These are phyloP conservation scores for Melaleuca quinquenervia DNA, from an alignment of 345 rosid genomes.

Conservation along the genomic window DNA sequence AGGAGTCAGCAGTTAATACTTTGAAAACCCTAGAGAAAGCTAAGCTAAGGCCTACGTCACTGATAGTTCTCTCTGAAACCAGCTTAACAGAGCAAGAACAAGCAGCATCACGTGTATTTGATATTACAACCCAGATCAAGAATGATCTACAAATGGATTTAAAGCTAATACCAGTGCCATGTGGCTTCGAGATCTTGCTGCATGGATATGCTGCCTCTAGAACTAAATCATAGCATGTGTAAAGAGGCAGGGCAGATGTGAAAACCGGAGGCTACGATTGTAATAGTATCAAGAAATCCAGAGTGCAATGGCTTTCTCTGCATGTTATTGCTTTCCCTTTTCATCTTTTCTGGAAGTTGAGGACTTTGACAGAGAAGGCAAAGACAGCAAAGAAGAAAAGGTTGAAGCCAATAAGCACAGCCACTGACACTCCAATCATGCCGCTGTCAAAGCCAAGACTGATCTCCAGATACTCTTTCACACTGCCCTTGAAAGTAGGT, in stretches of 20 bases:
- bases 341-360: constrained; percentile 81
- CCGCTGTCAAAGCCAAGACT: constrained; percentile 32
- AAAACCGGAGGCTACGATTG: background rate
- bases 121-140: background rate
- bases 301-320: background rate
- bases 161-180: background rate
- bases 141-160: background rate
- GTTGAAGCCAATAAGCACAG: constrained; percentile 39
- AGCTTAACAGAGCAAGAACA: background rate
- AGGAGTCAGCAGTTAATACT: background rate
- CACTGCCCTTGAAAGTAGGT: constrained; percentile 42
- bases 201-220: background rate
- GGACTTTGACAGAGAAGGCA: constrained; percentile 47
- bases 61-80: background rate
- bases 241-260: background rate
- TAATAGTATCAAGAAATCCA: background rate
- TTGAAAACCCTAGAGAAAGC: background rate
- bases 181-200: background rate
- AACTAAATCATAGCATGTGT: background rate
- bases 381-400: constrained; percentile 54
- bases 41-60: background rate
- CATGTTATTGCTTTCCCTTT: background rate
- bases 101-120: background rate
- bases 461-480: constrained; percentile 45
- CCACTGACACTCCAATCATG: constrained; percentile 42